Evolutionary conservation across 768 basidiomycete genomes (phyloP).

Genomic region (Tricholoma bakamatsutake): DNA sequence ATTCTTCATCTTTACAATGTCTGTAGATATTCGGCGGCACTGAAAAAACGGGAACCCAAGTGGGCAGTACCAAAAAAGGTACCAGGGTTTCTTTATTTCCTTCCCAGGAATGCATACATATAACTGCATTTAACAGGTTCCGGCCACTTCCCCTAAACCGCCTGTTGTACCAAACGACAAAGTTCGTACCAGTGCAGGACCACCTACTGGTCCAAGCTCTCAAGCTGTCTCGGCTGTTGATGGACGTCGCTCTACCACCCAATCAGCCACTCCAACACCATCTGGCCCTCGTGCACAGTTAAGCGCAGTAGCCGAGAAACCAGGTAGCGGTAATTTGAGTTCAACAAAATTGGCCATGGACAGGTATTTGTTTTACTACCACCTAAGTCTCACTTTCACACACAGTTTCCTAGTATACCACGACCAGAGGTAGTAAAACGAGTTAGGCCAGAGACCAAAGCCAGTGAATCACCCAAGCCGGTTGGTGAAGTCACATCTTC

Average conservation of each 20-base stretch:
- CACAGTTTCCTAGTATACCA: conserved; percentile 47
- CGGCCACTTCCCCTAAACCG: conserved; percentile 25
- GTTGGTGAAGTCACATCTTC: conserved; percentile 9
- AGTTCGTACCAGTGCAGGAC: conserved; percentile 24
- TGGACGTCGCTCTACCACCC: conserved; percentile 28
- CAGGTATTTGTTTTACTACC: conserved; percentile 37
- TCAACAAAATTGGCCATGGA: conserved; percentile 62
- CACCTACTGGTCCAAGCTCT: conserved; percentile 36
- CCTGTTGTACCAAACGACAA: conserved; percentile 22
- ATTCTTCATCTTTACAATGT: not conserved
- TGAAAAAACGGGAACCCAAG: conserved; percentile 66
- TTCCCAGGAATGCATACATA: not conserved
- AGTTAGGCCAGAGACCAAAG: conserved; percentile 35
- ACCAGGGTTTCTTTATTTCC: not conserved
- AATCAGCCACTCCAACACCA: conserved; percentile 35
- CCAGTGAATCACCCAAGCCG: conserved; percentile 29
- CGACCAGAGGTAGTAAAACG: conserved; percentile 78
- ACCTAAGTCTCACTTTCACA: not conserved
- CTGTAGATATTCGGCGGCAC: conserved; percentile 61
- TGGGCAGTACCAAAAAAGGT: conserved; percentile 40
- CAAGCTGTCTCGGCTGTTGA: conserved; percentile 26
- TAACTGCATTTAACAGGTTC: conserved; percentile 5
- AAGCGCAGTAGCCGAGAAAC: conserved; percentile 23
- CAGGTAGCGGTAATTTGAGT: conserved; percentile 19
- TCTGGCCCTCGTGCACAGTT: conserved; percentile 58